Conservation (phyloP, 495 filamentous ascomycete genomes). For the Pyrenula aspistea region DNA sequence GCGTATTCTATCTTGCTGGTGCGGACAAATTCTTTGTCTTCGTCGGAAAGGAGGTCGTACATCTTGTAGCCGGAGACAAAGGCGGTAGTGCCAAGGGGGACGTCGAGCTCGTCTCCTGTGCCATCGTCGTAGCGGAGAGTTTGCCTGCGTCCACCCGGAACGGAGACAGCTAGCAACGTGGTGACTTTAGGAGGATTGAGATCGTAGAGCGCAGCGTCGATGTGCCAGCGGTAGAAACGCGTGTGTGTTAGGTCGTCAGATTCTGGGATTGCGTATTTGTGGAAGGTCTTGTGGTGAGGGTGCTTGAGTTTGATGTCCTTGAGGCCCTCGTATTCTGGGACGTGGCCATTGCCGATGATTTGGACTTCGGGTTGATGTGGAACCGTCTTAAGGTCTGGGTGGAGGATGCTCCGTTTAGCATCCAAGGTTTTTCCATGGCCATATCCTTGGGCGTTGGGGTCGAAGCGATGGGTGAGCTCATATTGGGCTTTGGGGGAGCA, state of each 20-base stretch:
- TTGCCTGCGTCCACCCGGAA: slow-evolving; percentile 52
- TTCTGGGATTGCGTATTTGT: slow-evolving; percentile 47
- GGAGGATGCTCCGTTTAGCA: slow-evolving; percentile 54
- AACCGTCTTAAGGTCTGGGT: slow-evolving; percentile 67
- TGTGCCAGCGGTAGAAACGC: slow-evolving; percentile 69
- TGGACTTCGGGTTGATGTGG: slow-evolving; percentile 71
- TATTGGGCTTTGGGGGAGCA: slow-evolving; percentile 57
- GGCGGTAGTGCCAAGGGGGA: slow-evolving; percentile 64
- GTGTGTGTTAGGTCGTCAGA: slow-evolving; percentile 55
- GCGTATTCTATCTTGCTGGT: slow-evolving; percentile 59
- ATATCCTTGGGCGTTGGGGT: slow-evolving; percentile 49
- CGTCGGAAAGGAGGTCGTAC: slow-evolving; percentile 47
- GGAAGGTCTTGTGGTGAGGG: slow-evolving; percentile 64
- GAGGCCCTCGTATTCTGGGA: slow-evolving; percentile 54
- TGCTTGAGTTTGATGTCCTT: slow-evolving; percentile 54
- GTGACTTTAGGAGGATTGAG: slow-evolving; percentile 59
- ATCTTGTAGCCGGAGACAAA: slow-evolving; percentile 57
- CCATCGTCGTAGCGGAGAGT: slow-evolving; percentile 61
- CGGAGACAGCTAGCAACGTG: slow-evolving; percentile 52
- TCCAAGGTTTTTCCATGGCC: slow-evolving; percentile 63
- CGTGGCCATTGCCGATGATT: slow-evolving; percentile 61
- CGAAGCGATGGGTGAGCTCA: slow-evolving; percentile 57
- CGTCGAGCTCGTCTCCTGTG: slow-evolving; percentile 50
- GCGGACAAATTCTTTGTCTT: slow-evolving; percentile 53
- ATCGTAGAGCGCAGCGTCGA: slow-evolving; percentile 65